Evolutionary conservation across 768 basidiomycete genomes (phyloP).

Genomic region (Xanthoconium purpureum): DNA sequence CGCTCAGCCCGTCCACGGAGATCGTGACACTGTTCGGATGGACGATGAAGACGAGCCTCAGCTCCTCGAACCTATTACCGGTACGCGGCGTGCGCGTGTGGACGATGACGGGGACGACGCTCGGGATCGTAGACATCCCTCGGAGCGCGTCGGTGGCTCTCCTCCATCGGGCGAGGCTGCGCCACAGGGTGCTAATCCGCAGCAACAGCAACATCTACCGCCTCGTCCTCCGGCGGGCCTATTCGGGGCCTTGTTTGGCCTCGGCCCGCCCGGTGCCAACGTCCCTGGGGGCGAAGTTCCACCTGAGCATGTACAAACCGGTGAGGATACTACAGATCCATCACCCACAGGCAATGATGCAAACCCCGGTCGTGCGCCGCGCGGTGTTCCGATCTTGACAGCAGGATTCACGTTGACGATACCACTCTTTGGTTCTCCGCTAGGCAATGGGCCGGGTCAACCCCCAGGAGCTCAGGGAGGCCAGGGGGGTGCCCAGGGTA

Average conservation of each 20-base stretch:
- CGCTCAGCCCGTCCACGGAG: constrained; percentile 29
- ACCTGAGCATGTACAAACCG: constrained; percentile 25
- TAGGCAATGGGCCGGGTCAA: constrained; percentile 8
- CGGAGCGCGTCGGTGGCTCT: constrained; percentile 46
- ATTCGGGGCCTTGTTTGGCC: constrained; percentile 27
- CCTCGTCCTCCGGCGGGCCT: constrained; percentile 17
- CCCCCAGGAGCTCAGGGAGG: constrained; percentile 3
- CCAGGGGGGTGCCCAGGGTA: constrained; percentile 7
- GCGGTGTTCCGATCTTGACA: constrained; percentile 22
- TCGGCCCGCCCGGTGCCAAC: constrained; percentile 9
- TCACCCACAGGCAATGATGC: constrained; percentile 22
- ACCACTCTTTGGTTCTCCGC: constrained; percentile 28
- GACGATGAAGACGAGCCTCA: constrained; percentile 33
- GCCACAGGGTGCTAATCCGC: constrained; percentile 23
- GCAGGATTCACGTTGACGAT: constrained; percentile 37
- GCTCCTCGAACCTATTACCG: constrained; percentile 29
- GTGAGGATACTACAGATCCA: constrained; percentile 26
- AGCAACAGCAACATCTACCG: constrained; percentile 20
- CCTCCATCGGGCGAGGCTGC: constrained; percentile 18
- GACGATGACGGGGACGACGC: constrained; percentile 63
- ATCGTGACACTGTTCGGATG: constrained; percentile 28
- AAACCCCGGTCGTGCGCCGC: constrained; percentile 19
- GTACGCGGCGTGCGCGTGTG: constrained; percentile 51
- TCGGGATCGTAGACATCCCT: constrained; percentile 62
- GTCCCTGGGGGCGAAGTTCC: constrained; percentile 15